Percentiles rank a stretch among this genome's conserved stretches.
Conservation (phyloP, 192 early-diverging fungal genomes). For the Coemansia sp. region DNA sequence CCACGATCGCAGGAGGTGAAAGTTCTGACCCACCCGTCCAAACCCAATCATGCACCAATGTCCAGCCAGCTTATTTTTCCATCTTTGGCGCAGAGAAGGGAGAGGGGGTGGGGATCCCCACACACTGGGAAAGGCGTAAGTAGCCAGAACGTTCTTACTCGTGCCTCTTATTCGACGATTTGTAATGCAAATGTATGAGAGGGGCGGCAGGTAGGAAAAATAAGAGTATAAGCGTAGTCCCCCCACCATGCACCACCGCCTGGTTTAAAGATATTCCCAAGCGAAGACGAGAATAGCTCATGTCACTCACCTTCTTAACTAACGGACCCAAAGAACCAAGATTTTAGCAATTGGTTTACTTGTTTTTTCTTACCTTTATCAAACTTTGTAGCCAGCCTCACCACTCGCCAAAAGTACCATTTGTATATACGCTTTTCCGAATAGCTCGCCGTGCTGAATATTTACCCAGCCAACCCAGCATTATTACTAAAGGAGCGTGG, state of each 20-base stretch:
- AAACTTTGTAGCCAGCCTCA: not conserved
- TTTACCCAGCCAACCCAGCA: too few relatives aligned
- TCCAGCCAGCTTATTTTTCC: not conserved
- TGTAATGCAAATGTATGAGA: not conserved
- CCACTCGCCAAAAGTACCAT: not conserved
- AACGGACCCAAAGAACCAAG: not conserved
- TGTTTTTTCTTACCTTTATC: not conserved
- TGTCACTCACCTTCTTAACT: not conserved
- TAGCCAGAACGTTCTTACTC: conserved; percentile 5
- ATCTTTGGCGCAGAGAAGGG: not conserved
- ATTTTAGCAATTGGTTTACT: not conserved
- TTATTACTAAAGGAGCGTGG: not conserved
- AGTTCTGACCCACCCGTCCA: not conserved
- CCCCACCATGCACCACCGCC: too few relatives aligned
- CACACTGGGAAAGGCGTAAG: not conserved
- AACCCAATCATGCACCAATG: not conserved
- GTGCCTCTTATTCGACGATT: not conserved
- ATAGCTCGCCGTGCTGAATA: not conserved
- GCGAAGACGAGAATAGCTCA: too few relatives aligned
- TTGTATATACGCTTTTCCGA: not conserved
- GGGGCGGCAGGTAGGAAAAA: too few relatives aligned
- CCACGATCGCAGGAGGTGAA: not conserved
- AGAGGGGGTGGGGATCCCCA: too few relatives aligned
- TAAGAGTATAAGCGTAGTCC: too few relatives aligned
- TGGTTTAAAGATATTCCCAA: too few relatives aligned